phyloP scores from a whole-genome alignment of 2,329 filamentous ascomycete genomes.

The Thielaviopsis cerberus region DNA sequence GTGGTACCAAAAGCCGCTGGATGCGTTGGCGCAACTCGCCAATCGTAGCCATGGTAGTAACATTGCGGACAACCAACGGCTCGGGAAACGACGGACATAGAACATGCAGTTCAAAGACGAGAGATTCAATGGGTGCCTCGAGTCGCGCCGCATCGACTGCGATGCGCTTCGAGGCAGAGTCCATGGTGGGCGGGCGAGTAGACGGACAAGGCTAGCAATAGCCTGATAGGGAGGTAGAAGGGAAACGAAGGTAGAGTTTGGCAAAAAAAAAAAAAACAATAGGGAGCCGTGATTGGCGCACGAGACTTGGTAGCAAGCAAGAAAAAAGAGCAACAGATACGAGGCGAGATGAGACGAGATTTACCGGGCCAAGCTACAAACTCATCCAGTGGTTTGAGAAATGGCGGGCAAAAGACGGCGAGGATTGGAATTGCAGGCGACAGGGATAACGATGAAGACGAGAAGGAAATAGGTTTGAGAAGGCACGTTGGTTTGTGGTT shows the following conservation, averaged over 20 bases:
- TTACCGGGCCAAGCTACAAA: too few species aligned
- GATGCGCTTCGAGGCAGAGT: slow-evolving; percentile 15
- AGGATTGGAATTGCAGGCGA: background rate
- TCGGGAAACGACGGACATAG: slow-evolving; percentile 37
- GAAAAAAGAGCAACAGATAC: background rate
- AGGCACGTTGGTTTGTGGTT: too few species aligned
- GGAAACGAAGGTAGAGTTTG: background rate
- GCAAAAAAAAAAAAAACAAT: background rate
- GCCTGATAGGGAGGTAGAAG: background rate
- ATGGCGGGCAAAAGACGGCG: too few species aligned
- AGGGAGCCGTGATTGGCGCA: too few species aligned
- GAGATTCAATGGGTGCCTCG: slow-evolving; percentile 17
- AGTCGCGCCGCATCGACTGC: slow-evolving; percentile 13
- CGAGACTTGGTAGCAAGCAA: too few species aligned
- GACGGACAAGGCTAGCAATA: slow-evolving; percentile 1
- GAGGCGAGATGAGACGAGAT: background rate
- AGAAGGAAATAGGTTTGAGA: background rate
- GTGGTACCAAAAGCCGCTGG: slow-evolving; percentile 28
- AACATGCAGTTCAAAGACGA: slow-evolving; percentile 36
- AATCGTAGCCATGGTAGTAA: slow-evolving; percentile 34
- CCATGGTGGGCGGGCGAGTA: background rate
- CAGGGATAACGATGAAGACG: background rate
- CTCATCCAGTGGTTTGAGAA: too few species aligned
- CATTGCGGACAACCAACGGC: slow-evolving; percentile 29
- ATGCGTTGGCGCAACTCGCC: slow-evolving; percentile 40